These are phyloP conservation scores for Lavandula angustifolia DNA, from an alignment of 257 asterid genomes.

Conservation along the genomic window DNA sequence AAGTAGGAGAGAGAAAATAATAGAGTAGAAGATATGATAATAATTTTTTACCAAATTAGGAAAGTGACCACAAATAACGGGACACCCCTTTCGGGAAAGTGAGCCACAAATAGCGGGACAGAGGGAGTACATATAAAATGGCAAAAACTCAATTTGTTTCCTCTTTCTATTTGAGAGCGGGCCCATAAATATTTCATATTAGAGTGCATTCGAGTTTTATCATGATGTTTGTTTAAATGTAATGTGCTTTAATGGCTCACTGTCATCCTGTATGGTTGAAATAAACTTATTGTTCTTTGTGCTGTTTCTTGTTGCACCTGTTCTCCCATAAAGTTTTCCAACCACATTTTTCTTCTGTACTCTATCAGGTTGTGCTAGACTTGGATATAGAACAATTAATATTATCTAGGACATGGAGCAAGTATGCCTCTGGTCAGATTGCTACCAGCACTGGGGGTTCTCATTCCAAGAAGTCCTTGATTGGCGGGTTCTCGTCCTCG, in stretches of 20 bases:
- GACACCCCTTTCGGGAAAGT: too few species aligned
- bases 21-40: too few species aligned
- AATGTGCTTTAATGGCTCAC: conserved; percentile 4
- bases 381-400: conserved; percentile 44
- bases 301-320: conserved; percentile 16
- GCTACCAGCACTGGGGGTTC: conserved; percentile 58
- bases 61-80: too few species aligned
- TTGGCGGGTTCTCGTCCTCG: conserved; percentile 74
- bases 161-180: conserved; percentile 1
- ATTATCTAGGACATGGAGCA: conserved; percentile 87
- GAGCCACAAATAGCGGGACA: background rate
- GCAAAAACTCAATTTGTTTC: background rate
- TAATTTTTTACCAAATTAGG: too few species aligned
- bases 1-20: too few species aligned
- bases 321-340: conserved; percentile 11
- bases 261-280: background rate
- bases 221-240: background rate
- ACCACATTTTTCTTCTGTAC: conserved; percentile 7
- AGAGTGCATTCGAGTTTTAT: background rate
- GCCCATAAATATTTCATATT: background rate
- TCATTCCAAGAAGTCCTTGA: conserved; percentile 88
- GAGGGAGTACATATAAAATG: background rate
- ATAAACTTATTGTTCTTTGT: background rate
- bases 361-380: conserved; percentile 55
- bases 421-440: conserved; percentile 71